Evolutionary conservation across 2,329 filamentous ascomycete species (phyloP).

Genomic region (Colletotrichum brevisporum): DNA sequence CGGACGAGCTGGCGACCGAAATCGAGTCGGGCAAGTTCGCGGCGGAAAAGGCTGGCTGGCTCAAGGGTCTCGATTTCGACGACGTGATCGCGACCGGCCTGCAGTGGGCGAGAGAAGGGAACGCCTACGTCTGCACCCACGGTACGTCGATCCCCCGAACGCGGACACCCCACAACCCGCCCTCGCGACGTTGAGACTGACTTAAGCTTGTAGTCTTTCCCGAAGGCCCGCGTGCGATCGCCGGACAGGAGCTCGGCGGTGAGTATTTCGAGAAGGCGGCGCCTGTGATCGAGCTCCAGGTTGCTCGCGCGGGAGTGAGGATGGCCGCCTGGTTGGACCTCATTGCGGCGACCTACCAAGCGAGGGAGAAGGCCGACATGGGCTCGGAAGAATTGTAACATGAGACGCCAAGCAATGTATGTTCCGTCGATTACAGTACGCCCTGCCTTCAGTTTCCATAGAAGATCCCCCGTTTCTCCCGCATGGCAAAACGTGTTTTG

Average conservation of each 20-base stretch:
- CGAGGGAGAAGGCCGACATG: conserved; percentile 4
- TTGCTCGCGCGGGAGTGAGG: conserved; percentile 78
- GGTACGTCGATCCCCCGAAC: conserved; percentile 56
- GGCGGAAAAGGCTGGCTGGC: conserved; percentile 66
- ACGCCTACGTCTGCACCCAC: conserved; percentile 73
- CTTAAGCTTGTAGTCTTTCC: conserved; percentile 66
- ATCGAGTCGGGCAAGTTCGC: conserved; percentile 71
- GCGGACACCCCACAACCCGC: conserved; percentile 3
- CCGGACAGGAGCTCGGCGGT: conserved; percentile 71
- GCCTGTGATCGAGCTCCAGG: conserved; percentile 75
- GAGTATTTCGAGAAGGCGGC: conserved; percentile 75
- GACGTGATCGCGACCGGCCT: conserved; percentile 70
- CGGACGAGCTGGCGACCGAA: conserved; percentile 66
- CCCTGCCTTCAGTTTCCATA: conserved; percentile 18
- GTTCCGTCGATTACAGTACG: conserved; percentile 25
- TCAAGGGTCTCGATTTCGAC: conserved; percentile 68
- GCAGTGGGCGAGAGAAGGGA: conserved; percentile 75
- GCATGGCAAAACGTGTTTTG: conserved; percentile 32
- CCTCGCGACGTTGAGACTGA: neutral
- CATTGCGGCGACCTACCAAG: conserved; percentile 61
- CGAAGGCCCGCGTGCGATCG: conserved; percentile 70
- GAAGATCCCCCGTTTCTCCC: conserved; percentile 30
- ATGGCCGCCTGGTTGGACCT: conserved; percentile 77
- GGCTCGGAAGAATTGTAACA: conserved; percentile 34
- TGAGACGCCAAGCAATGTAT: conserved; percentile 32